A percentile compares a stretch with the other conserved stretches of the same genome.
Evolutionary conservation across 352 stramenopile species (phyloP).

Genomic region (Globisporangium paroecandrum): DNA sequence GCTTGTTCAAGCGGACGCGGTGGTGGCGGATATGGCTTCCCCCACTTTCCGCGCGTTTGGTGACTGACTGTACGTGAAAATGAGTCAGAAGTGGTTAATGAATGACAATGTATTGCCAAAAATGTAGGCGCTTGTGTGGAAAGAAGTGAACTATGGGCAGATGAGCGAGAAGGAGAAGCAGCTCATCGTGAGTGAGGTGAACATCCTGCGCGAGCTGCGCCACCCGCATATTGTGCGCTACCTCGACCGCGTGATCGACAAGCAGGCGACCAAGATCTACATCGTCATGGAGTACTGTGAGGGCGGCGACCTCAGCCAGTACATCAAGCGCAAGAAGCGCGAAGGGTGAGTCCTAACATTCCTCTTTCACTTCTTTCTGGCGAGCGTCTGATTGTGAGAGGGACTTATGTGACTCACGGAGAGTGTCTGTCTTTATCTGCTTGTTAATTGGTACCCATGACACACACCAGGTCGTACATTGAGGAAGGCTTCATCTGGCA

Average conservation of each 20-base stretch:
- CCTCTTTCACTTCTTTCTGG: not conserved
- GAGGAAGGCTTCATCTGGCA: constrained; percentile 93
- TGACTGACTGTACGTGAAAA: not conserved
- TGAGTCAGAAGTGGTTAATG: not conserved
- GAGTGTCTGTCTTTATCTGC: not conserved
- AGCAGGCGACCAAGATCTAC: constrained; percentile 90
- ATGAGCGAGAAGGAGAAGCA: constrained; percentile 95
- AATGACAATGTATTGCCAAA: not conserved
- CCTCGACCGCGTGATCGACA: constrained; percentile 93
- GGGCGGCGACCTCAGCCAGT: constrained; percentile 86
- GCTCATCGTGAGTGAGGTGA: constrained; percentile 92
- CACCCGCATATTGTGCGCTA: constrained; percentile 93
- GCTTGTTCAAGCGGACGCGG: not conserved
- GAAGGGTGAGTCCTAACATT: constrained; percentile 51
- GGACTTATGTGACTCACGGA: not conserved
- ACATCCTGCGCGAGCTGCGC: constrained; percentile 91
- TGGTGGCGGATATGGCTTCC: not conserved
- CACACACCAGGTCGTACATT: constrained; percentile 68
- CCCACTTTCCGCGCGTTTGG: not conserved
- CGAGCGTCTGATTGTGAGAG: not conserved
- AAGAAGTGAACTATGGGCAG: constrained; percentile 90
- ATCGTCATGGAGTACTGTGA: constrained; percentile 95
- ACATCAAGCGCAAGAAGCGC: constrained; percentile 89
- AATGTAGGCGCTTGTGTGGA: constrained; percentile 86
- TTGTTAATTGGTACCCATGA: not conserved